phyloP scores from a whole-genome alignment of 352 stramenopile genomes.

The Plasmopara halstedii region DNA sequence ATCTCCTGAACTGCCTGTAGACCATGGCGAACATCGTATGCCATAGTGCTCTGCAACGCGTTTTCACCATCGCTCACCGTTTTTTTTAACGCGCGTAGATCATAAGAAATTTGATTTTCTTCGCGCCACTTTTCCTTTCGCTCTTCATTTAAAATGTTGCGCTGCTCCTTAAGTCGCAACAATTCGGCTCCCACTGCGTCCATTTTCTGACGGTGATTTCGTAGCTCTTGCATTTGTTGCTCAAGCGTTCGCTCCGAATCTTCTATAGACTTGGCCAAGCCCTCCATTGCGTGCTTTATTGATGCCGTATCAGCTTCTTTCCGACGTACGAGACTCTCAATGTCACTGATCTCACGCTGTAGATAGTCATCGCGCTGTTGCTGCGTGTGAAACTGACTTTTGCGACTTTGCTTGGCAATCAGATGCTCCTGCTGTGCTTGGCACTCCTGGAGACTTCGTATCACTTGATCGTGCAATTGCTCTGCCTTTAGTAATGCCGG shows the following conservation, averaged over 20 bases:
- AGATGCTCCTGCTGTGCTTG: slow-evolving; percentile 78
- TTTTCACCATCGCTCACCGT: slow-evolving; percentile 67
- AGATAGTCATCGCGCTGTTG: slow-evolving; percentile 89
- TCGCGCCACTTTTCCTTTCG: slow-evolving; percentile 76
- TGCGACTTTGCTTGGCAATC: slow-evolving; percentile 95
- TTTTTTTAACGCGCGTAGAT: slow-evolving; percentile 66
- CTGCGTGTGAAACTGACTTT: slow-evolving; percentile 91
- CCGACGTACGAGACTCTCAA: slow-evolving; percentile 47
- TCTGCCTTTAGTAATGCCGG: slow-evolving; percentile 46
- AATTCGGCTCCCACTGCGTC: slow-evolving; percentile 46
- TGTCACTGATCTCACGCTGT: slow-evolving; percentile 50
- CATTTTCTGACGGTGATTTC: slow-evolving; percentile 41
- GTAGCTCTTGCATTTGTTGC: slow-evolving; percentile 40
- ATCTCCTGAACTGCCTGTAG: slow-evolving; percentile 84
- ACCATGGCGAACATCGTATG: slow-evolving; percentile 77
- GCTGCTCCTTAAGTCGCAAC: slow-evolving; percentile 70
- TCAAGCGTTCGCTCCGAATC: slow-evolving; percentile 39
- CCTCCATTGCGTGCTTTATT: slow-evolving; percentile 36
- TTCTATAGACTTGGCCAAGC: slow-evolving; percentile 30
- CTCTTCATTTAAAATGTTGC: slow-evolving; percentile 69
- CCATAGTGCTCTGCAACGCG: slow-evolving; percentile 77
- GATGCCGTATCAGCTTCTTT: slow-evolving; percentile 48
- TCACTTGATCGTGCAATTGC: slow-evolving; percentile 79
- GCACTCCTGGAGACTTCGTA: slow-evolving; percentile 49
- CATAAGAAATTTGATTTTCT: slow-evolving; percentile 71